Conservation (phyloP, 2,329 filamentous ascomycete species). For the Fonsecaea pedrosoi region DNA sequence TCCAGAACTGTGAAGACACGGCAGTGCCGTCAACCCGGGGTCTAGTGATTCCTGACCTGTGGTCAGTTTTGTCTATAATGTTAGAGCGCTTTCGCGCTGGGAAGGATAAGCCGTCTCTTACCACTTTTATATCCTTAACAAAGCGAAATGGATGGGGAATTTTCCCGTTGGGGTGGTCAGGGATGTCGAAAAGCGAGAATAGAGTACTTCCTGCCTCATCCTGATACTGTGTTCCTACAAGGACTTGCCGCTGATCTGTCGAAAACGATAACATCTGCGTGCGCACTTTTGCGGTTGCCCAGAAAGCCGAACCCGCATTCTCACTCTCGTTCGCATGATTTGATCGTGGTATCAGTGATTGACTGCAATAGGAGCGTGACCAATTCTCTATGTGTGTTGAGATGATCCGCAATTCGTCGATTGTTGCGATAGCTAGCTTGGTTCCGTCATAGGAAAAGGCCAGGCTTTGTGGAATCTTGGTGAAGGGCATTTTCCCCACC, state of each 20-base stretch:
- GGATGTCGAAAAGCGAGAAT: slow-evolving; percentile 10
- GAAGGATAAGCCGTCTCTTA: not conserved
- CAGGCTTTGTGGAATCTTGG: not conserved
- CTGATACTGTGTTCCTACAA: slow-evolving; percentile 9
- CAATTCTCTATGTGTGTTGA: not conserved
- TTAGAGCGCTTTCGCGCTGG: not conserved
- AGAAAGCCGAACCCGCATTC: not conserved
- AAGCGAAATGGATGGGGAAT: not conserved
- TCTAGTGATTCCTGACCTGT: not conserved
- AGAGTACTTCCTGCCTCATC: slow-evolving; percentile 1
- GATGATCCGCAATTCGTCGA: slow-evolving; percentile 8
- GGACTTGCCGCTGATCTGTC: not conserved
- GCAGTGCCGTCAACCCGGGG: slow-evolving; percentile 9
- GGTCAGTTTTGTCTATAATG: not conserved
- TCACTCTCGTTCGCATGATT: not conserved
- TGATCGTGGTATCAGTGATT: not conserved
- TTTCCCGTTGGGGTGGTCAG: not conserved
- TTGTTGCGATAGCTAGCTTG: slow-evolving; percentile 10
- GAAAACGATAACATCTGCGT: slow-evolving; percentile 5
- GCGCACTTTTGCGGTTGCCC: not conserved
- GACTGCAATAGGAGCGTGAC: not conserved
- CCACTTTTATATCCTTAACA: not conserved
- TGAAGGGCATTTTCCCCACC: not conserved
- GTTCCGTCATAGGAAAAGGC: slow-evolving; percentile 7
- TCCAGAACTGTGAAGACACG: slow-evolving; percentile 1